Evolutionary conservation across 495 filamentous ascomycete species (phyloP), one percentile per base, ranked within the genome.

Genomic region (Trichoderma asperelloides): DNA sequence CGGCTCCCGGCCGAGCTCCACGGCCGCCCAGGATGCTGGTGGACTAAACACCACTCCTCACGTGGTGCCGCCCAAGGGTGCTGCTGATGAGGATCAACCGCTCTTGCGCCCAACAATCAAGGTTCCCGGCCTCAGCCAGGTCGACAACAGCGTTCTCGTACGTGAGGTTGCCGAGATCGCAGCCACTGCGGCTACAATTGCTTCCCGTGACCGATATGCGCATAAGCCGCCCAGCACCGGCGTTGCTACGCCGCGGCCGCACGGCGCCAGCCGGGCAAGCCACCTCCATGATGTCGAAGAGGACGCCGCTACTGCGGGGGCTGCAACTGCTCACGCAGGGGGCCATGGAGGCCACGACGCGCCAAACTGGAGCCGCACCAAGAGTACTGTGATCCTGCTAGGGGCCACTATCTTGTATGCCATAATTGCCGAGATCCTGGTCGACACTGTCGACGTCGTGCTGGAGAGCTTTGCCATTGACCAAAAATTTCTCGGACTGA

Each of bases 401-500:
- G 89, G 87, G 9, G 95, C 95, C 37, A 99, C 95, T 0, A 68
- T 99, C 21, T 86, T 96, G 65, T 99, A 99, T 74, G 96, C 95
- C 25, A 78, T 98, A 65, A 95, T 99, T 71, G 95, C 95, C 23
- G 95, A 99, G 78, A 97, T 99, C 45, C 80, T 99, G 23, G 95
- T 99, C 57, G 88, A 96, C 74, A 98, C 93, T 0, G 95, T 99
- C 11, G 95, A 99, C 73, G 89, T 94, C 13, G 96, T 99, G 7
- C 77, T 99, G 60, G 86, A 92, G 68, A 91, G 89, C 73, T 88
- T 95, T 45, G 88, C 93, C 57, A 90, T 99, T 72, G 93, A 97
- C 73, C 93, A 97, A 73, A 99, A 99, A 74, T 99, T 99, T 77
- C 83, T 99, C 64, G 95, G 95, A 55, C 96, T 99, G 69, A 98